Evolutionary conservation across 495 filamentous ascomycete species (phyloP), one percentile per base, ranked within the genome.

Genomic region (Lepraria neglecta): DNA sequence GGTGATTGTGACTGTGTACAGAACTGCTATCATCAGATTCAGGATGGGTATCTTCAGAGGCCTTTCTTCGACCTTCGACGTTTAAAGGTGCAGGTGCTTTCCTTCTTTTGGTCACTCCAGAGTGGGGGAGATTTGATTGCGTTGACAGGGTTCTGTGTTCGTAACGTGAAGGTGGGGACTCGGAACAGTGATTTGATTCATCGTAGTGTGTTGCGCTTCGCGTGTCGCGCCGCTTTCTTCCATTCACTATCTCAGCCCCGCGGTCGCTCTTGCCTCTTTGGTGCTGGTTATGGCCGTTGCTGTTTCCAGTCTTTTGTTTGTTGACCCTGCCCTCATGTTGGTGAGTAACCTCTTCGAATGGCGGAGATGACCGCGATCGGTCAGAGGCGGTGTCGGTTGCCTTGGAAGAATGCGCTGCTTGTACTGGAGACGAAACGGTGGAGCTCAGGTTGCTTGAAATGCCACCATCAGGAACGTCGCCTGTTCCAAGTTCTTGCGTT

Each of bases 21-120:
- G 87, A 90, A 31, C 84, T 81, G 68, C 84, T 87, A 3, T 80
- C 81, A 53, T 87, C 89, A 9, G 88, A 91, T 42, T 89, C 87
- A 2, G 86, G 89, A 57, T 83, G 82, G 30, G 86, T 78, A 62
- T 90, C 87, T 64, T 88, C 82, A 1, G 81, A 84, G 38, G 69
- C 69, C 58, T 78, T 79, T 21, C 77, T 72, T n/a, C 64, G 67
- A 35, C 68, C 71, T 6, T 75, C 74, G 14, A 77, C 73, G 12
- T 75, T 76, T 10, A 87, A 75, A 21, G 87, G 85, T 3, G 78
- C 72, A 4, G 76, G 77, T 0, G 70, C 70, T 55, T 76, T 81
- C 59, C 72, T 78, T 51, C 60, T 47, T 40, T 70, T 70, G 12
- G 54, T 57, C 64, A 76, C 76, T 4, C 70, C 60, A 14, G 69